These are phyloP conservation scores for Geotrichum phurueaensis DNA, from an alignment of 1,139 yeast species.

Conservation along the genomic window DNA sequence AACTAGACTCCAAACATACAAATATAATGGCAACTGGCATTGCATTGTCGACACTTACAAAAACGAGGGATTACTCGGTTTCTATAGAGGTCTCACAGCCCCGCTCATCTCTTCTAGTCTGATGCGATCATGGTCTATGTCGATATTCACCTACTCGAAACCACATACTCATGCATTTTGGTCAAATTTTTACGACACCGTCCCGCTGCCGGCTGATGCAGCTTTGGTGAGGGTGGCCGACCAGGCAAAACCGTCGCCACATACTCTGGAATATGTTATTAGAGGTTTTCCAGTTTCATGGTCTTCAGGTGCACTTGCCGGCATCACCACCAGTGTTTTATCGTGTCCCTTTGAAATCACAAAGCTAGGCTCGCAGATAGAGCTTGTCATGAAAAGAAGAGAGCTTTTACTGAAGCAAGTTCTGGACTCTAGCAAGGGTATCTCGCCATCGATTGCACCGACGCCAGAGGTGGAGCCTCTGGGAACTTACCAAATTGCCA, in stretches of 20 bases:
- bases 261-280: constrained; percentile 31
- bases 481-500: constrained; percentile 46
- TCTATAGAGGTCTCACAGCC: constrained; percentile 50
- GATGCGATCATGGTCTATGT: constrained; percentile 43
- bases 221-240: background rate
- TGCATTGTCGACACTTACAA: constrained; percentile 54
- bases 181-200: constrained; percentile 22
- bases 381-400: constrained; percentile 40
- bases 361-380: constrained; percentile 72
- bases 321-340: constrained; percentile 56
- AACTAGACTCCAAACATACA: constrained; percentile 78
- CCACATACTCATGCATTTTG: constrained; percentile 37
- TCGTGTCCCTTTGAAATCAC: constrained; percentile 87
- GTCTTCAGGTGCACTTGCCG: constrained; percentile 60
- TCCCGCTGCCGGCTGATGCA: constrained; percentile 5
- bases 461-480: constrained; percentile 15
- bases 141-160: constrained; percentile 54
- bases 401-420: constrained; percentile 32
- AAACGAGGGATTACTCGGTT: constrained; percentile 63
- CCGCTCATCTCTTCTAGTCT: constrained; percentile 29
- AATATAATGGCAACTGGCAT: constrained; percentile 51
- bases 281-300: constrained; percentile 63
- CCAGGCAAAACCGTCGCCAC: constrained; percentile 1
- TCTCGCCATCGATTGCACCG: constrained; percentile 3
- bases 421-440: constrained; percentile 9